These are phyloP conservation scores for Tilletia walkeri DNA, from an alignment of 1,284 basidiomycete genomes.

Conservation along the genomic window DNA sequence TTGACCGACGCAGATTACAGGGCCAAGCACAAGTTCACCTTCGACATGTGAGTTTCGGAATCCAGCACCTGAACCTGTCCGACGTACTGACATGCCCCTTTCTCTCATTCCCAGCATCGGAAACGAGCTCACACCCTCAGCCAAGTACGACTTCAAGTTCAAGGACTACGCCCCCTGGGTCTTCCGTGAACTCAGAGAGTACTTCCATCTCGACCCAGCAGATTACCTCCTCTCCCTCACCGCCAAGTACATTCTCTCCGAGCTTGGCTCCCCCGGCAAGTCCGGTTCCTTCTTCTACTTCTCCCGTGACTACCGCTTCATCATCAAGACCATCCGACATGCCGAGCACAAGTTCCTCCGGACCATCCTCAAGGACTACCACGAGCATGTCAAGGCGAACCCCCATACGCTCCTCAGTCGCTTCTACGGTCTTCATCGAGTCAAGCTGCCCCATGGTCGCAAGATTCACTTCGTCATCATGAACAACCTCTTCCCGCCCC, in stretches of 20 bases:
- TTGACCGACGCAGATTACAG: conserved; percentile 83
- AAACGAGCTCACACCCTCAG: conserved; percentile 89
- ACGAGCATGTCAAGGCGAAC: conserved; percentile 81
- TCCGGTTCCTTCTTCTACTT: conserved; percentile 99
- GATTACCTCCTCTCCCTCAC: conserved; percentile 96
- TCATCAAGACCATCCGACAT: conserved; percentile 98
- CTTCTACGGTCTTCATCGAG: conserved; percentile 94
- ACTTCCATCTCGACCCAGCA: conserved; percentile 92
- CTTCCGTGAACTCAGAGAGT: conserved; percentile 88
- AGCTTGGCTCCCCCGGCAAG: conserved; percentile 97
- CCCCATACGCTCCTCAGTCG: conserved; percentile 90
- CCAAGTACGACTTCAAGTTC: conserved; percentile 97
- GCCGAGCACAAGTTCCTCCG: conserved; percentile 90
- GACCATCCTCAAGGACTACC: conserved; percentile 78
- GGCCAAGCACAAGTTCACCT: conserved; percentile 91
- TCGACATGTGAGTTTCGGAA: conserved; percentile 71
- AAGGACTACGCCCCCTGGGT: conserved; percentile 99
- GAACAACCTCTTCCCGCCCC: conserved; percentile 98
- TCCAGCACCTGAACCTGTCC: not conserved
- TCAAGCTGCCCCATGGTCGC: conserved; percentile 85
- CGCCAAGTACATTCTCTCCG: conserved; percentile 94
- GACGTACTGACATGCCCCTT: not conserved
- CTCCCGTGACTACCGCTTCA: conserved; percentile 96
- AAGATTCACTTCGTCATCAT: conserved; percentile 99
- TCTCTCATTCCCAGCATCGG: conserved; percentile 69